These are phyloP conservation scores for Suhomyces xylopsoci DNA, from an alignment of 805 yeast species.

Conservation along the genomic window DNA sequence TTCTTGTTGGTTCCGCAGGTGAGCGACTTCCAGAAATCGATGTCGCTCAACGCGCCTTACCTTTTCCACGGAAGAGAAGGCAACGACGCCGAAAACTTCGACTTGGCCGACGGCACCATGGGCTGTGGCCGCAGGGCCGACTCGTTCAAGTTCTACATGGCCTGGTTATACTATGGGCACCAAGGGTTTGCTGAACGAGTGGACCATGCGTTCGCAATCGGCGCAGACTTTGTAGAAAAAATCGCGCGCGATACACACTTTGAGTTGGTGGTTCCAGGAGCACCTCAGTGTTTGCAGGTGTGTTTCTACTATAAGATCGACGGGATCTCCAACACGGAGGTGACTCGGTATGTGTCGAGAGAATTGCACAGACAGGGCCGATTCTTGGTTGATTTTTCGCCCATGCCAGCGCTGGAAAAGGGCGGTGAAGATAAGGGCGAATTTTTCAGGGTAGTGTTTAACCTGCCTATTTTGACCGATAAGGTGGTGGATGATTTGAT, in stretches of 20 bases:
- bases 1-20: conserved; percentile 73
- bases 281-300: conserved; percentile 76
- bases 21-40: conserved; percentile 61
- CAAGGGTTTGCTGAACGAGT: conserved; percentile 63
- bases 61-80: conserved; percentile 58
- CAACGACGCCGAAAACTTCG: conserved; percentile 49
- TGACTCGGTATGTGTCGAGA: conserved; percentile 61
- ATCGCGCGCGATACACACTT: conserved; percentile 44
- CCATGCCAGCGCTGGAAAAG: conserved; percentile 44
- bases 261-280: conserved; percentile 40
- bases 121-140: conserved; percentile 90
- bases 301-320: conserved; percentile 70
- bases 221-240: conserved; percentile 55
- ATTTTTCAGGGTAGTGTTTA: conserved; percentile 81
- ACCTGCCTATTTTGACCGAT: conserved; percentile 55
- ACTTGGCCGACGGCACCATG: conserved; percentile 87
- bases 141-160: conserved; percentile 70
- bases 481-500: conserved; percentile 35
- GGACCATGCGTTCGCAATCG: conserved; percentile 68
- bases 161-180: conserved; percentile 78
- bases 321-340: conserved; percentile 36
- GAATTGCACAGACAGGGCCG: conserved; percentile 60
- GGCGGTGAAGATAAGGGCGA: conserved; percentile 56
- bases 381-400: conserved; percentile 76
- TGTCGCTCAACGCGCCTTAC: conserved; percentile 77